Conservation (phyloP, 768 basidiomycete species). For the Strobilomyces confusus region DNA sequence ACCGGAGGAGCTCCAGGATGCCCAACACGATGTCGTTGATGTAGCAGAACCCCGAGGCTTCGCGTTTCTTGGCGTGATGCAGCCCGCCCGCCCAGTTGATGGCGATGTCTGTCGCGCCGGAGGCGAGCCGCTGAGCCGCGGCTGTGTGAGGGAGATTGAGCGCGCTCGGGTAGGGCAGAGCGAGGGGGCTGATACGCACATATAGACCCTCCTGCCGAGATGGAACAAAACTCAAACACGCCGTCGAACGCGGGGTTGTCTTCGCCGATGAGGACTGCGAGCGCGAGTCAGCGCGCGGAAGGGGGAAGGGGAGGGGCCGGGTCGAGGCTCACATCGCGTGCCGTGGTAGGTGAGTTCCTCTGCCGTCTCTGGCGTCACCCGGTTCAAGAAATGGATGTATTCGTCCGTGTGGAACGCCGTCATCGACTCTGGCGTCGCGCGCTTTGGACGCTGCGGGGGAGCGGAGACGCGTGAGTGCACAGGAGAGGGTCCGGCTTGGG, state of each 20-base stretch:
- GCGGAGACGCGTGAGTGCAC: not conserved
- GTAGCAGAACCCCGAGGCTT: conserved; percentile 98
- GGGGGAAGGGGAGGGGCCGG: too few species aligned
- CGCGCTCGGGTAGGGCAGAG: not conserved
- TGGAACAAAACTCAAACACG: conserved; percentile 93
- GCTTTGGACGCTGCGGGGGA: conserved; percentile 58
- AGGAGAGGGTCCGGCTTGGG: not conserved
- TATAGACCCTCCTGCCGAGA: conserved; percentile 94
- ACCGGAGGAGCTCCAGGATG: conserved; percentile 88
- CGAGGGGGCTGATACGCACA: conserved; percentile 42
- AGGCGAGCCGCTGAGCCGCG: conserved; percentile 75
- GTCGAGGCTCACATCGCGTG: conserved; percentile 64
- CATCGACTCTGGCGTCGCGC: conserved; percentile 74
- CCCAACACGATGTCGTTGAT: conserved; percentile 96
- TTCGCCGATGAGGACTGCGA: conserved; percentile 64
- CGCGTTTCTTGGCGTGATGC: conserved; percentile 99
- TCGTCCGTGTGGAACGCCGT: conserved; percentile 98
- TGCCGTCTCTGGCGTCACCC: conserved; percentile 88
- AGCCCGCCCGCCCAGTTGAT: conserved; percentile 99
- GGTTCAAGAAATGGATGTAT: conserved; percentile 87
- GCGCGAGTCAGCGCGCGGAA: not conserved
- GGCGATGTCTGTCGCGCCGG: conserved; percentile 74
- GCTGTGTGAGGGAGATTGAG: conserved; percentile 37
- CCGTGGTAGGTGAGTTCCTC: conserved; percentile 83
- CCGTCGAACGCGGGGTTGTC: conserved; percentile 98